Evolutionary conservation across 495 filamentous ascomycete genomes (phyloP), one percentile per base, ranked within the genome.

Genomic region (Paragyromitra xinjiangensis): DNA sequence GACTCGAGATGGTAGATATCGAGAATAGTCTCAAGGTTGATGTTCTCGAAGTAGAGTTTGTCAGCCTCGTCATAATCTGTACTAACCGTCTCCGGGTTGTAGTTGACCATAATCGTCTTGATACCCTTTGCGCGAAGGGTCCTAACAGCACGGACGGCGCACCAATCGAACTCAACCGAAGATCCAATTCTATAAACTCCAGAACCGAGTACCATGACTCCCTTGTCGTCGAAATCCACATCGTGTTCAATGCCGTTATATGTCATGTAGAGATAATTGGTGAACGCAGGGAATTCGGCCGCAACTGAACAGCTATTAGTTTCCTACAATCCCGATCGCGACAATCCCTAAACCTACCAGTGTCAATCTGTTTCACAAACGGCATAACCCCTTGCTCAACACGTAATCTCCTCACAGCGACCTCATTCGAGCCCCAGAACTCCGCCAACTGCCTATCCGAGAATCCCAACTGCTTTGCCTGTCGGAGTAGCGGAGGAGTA

Each of bases 81-180:
- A 83, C 88, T 91, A 44, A 98, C 93, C 24, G 95, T 98, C 84
- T 98, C 94, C 0, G 95, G 94, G 82, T 97, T 97, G 83, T 92
- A 94, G 82, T 98, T 99, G 40, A 98, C 92, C 95, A 99, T 99
- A 83, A 99, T 92, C 1, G 95, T 98, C 88, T 98, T 98, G 87
- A 91, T 88, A 40, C 93, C 92, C 79, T 91, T 88, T 75, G 94
- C 91, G 45, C 95, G 91, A 37, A 99, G 90, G 7, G 95, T 99
- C 69, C 95, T 91, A 71, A 99, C 95, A 5, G 95, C 93, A 65
- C 95, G 88, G 44, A 99, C 95, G n/a, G 95, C 97, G 83, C 95
- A 99, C 95, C 95, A 99, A 83, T 99, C 95, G 83, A 99, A 99
- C 83, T 99, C 95, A 65, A 99, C 95, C 0, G 94, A 97, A 0